A percentile compares a stretch with the other conserved stretches of the same genome.
These are phyloP conservation scores for Fusarium graminum DNA, from an alignment of 2,329 filamentous ascomycete genomes.

Conservation along the genomic window DNA sequence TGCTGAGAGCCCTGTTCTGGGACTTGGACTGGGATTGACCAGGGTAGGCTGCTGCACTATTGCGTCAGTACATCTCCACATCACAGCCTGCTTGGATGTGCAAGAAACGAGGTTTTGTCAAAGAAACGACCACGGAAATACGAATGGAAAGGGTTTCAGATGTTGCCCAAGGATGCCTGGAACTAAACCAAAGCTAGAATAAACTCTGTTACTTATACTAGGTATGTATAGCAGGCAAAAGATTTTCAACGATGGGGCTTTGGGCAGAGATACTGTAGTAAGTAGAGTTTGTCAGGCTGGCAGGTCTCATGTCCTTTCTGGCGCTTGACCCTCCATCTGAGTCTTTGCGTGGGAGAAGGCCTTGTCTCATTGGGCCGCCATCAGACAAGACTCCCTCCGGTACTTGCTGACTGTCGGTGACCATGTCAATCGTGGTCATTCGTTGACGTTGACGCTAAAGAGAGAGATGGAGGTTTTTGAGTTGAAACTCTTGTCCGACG, in stretches of 20 bases:
- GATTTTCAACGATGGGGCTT: constrained; percentile 23
- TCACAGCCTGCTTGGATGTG: constrained; percentile 35
- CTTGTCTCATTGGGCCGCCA: constrained; percentile 47
- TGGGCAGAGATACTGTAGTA: constrained; percentile 35
- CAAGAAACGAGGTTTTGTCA: constrained; percentile 34
- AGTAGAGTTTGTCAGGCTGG: constrained; percentile 36
- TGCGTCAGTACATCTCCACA: constrained; percentile 48
- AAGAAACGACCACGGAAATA: constrained; percentile 15
- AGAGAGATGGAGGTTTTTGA: too few relatives aligned
- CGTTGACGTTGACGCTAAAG: constrained; percentile 6
- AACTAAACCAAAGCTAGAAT: too few relatives aligned
- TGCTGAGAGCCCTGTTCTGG: constrained; percentile 39
- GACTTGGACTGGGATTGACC: constrained; percentile 32
- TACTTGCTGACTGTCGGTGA: constrained; percentile 25
- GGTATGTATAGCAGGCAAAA: constrained; percentile 17
- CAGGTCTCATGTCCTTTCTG: constrained; percentile 48
- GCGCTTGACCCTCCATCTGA: constrained; percentile 47
- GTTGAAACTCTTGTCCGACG: too few relatives aligned
- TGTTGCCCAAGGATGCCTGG: constrained; percentile 23
- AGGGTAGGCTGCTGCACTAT: constrained; percentile 47
- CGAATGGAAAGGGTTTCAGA: constrained; percentile 14
- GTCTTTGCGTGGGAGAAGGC: constrained; percentile 44
- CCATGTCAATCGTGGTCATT: constrained; percentile 21
- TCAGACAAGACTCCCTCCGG: constrained; percentile 37
- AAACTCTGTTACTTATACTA: too few relatives aligned